Evolutionary conservation across 1,139 yeast genomes (phyloP).

Genomic region (Lodderomyces parapsilosis): DNA sequence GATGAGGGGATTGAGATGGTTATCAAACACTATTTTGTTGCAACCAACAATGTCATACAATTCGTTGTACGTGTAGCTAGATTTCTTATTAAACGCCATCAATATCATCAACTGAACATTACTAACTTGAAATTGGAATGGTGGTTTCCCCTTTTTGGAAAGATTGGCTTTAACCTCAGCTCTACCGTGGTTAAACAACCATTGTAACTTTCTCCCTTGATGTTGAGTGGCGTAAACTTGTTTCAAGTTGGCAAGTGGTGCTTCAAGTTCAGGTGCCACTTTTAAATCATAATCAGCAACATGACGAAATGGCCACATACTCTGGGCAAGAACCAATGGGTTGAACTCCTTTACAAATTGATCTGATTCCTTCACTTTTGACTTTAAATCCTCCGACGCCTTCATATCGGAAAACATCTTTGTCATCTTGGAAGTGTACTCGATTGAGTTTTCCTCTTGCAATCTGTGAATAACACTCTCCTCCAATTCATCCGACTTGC

Average conservation of each 20-base stretch:
- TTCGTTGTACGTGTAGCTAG: conserved; percentile 58
- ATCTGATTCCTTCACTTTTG: conserved; percentile 55
- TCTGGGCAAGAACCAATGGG: conserved; percentile 79
- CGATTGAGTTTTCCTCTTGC: conserved; percentile 88
- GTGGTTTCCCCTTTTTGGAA: conserved; percentile 79
- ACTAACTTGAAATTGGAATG: conserved; percentile 78
- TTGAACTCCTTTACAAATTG: conserved; percentile 58
- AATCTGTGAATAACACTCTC: conserved; percentile 81
- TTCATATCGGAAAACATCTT: conserved; percentile 96
- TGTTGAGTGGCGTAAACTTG: conserved; percentile 73
- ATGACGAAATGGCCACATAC: conserved; percentile 81
- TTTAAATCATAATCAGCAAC: conserved; percentile 42
- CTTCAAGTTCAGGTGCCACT: conserved; percentile 53
- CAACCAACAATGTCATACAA: conserved; percentile 69
- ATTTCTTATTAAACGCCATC: conserved; percentile 69
- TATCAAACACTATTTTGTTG: conserved; percentile 63
- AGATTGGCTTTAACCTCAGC: conserved; percentile 91
- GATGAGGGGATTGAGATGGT: conserved; percentile 74
- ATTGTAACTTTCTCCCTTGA: conserved; percentile 83
- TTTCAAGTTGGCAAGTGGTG: conserved; percentile 66
- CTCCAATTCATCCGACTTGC: conserved; percentile 83
- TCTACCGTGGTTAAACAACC: conserved; percentile 96
- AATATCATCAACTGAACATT: conserved; percentile 85
- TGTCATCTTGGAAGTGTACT: conserved; percentile 90
- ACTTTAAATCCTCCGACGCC: conserved; percentile 76